These are phyloP conservation scores for Durusdinium trenchii DNA, from an alignment of 73 alveolate genomes.

Conservation along the genomic window DNA sequence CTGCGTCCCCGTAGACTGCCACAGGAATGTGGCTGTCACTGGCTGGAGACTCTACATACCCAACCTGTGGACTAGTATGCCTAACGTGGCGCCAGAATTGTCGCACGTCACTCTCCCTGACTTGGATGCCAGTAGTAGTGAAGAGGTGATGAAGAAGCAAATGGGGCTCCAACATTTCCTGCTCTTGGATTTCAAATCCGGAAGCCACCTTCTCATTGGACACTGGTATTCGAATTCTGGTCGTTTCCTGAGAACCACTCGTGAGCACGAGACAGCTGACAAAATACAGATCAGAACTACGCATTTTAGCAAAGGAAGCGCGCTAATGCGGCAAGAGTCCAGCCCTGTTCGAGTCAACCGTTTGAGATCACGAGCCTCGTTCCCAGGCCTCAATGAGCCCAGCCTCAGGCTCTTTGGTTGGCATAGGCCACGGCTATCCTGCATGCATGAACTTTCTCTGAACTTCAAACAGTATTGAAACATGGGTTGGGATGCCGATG, in stretches of 20 bases:
- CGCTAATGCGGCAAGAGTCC: background rate
- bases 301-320: background rate
- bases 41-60: background rate
- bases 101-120: background rate
- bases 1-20: slow-evolving; percentile 5
- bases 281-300: too few species aligned
- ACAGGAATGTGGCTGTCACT: background rate
- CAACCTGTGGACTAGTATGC: background rate
- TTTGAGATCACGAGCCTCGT: background rate
- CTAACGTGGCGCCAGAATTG: background rate
- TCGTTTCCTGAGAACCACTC: background rate
- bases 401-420: slow-evolving; percentile 25
- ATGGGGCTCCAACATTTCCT: background rate
- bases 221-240: background rate
- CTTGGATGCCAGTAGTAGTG: background rate
- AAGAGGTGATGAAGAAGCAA: background rate
- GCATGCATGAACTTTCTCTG: too few species aligned
- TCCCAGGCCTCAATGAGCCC: background rate
- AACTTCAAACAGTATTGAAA: too few species aligned
- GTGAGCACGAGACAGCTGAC: background rate
- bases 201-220: background rate
- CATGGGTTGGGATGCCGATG: too few species aligned
- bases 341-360: background rate
- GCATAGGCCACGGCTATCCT: background rate
- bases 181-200: background rate